phyloP scores from a whole-genome alignment of 164 flowering plant genomes.

The Aristolochia californica region DNA sequence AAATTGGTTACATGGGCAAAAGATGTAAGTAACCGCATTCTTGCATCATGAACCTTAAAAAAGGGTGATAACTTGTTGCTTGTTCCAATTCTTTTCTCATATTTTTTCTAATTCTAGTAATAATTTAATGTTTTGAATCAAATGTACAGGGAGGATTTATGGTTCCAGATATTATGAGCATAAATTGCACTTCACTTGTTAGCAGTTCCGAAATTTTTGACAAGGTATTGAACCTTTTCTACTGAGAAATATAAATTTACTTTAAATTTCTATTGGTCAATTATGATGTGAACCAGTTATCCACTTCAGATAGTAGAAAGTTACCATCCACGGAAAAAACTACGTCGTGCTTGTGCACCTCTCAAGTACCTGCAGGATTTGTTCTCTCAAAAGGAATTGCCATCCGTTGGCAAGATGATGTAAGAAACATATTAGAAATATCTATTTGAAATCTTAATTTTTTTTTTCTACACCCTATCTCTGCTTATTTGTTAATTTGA shows the following conservation, averaged over 20 bases:
- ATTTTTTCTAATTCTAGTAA: neutral
- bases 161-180: constrained; percentile 42
- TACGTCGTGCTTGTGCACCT: constrained; percentile 28
- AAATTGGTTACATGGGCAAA: no score
- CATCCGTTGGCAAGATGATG: constrained; percentile 45
- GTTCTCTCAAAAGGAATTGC: constrained; percentile 42
- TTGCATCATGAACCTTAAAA: neutral
- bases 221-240: constrained; percentile 38
- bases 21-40: no score
- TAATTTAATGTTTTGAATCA: neutral
- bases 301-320: constrained; percentile 43
- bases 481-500: neutral
- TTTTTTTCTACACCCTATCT: neutral
- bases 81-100: neutral
- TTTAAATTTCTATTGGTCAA: neutral
- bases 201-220: constrained; percentile 60
- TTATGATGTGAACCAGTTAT: neutral
- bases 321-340: constrained; percentile 29
- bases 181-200: constrained; percentile 69
- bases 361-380: constrained; percentile 47
- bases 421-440: constrained; percentile 20
- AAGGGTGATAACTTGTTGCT: neutral
- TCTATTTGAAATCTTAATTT: neutral
- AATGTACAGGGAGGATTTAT: constrained; percentile 40
- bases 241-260: neutral